Base-by-base conservation (phyloP, 1,284 basidiomycete genomes). In the Ceratobasidium sp. region DNA sequence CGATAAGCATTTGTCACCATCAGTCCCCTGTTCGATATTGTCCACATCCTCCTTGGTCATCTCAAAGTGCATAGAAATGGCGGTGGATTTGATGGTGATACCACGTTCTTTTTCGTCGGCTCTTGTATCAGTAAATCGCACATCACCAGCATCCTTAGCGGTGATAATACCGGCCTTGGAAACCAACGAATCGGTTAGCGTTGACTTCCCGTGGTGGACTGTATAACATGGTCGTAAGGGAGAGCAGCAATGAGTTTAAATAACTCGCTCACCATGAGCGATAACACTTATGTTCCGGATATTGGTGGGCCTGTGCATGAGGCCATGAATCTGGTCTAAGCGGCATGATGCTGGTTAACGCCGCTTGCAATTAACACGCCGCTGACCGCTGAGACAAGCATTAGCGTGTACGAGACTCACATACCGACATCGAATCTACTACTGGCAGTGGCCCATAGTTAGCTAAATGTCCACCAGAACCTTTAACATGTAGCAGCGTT, bases 191-290 rank as follows among this genome's bases (percentile, higher is more conserved):
- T 99, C 98, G 84, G 98, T 98, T 83, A 99, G 93, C 83, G 98
- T 99, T 79, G 98, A 99, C 89, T 99, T 99, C 89, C 98, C 98
- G 90, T 99, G 98, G 88, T 99, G 98, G 92, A 99, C 96, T 95
- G 82, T 28, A 26, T 79, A 33, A 51, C n/a, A 49, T 39, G 64
- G 33, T 75, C 26, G n/a, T 79, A 40, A 75, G 63, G 20, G 42
- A 18, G 7, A 23, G 1, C 49, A 44, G 7, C 33, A 49, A 26
- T 7, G 33, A 39, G 12, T 28, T 28, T 39, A 40, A 42, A 28
- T 15, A 46, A 26, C 61, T 71, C 77, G 87, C 91, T 84, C 78
- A 94, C 94, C 94, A 88, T 97, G 96, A 85, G 96, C 95, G 86
- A 97, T 97, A 84, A 97, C 96, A 91, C 94, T 96, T 97, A 98